Evolutionary conservation across 83 land plant species (phyloP).

Genomic region (Diphasiastrum complanatum): DNA sequence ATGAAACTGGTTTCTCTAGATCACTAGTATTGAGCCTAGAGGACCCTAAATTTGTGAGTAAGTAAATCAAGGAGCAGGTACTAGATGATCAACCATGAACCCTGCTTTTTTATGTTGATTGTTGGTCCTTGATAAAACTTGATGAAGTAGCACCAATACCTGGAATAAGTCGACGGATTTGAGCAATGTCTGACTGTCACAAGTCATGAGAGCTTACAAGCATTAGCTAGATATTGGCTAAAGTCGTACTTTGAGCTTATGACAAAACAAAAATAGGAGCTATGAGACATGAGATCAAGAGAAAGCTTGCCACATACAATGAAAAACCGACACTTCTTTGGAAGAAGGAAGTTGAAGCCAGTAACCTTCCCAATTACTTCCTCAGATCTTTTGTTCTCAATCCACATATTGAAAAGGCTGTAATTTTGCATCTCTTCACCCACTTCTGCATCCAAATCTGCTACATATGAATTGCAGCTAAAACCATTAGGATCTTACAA

Average conservation of each 20-base stretch:
- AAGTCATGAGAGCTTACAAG: not conserved
- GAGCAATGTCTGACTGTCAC: slow-evolving; percentile 71
- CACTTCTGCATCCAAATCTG: slow-evolving; percentile 1
- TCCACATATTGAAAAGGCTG: slow-evolving; percentile 10
- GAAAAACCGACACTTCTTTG: slow-evolving; percentile 17
- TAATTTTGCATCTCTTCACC: not conserved
- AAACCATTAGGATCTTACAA: too few relatives aligned
- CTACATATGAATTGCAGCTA: slow-evolving; percentile 4
- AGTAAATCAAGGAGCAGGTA: too few relatives aligned
- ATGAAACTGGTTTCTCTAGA: too few relatives aligned
- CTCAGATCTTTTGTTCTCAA: slow-evolving; percentile 12
- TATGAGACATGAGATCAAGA: not conserved
- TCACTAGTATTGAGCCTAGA: too few relatives aligned
- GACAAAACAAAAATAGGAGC: not conserved
- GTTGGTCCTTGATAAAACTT: too few relatives aligned
- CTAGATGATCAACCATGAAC: too few relatives aligned
- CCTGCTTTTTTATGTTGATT: too few relatives aligned
- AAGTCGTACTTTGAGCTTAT: not conserved
- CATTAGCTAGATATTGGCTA: not conserved
- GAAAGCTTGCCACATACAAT: slow-evolving; percentile 4
- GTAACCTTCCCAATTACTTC: slow-evolving; percentile 13
- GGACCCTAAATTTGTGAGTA: too few relatives aligned
- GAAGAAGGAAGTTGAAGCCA: slow-evolving; percentile 21
- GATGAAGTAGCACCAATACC: too few relatives aligned
- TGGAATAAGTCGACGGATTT: slow-evolving; percentile 64